Conservation (phyloP, 768 basidiomycete genomes). For the Tremella mesenterica region DNA sequence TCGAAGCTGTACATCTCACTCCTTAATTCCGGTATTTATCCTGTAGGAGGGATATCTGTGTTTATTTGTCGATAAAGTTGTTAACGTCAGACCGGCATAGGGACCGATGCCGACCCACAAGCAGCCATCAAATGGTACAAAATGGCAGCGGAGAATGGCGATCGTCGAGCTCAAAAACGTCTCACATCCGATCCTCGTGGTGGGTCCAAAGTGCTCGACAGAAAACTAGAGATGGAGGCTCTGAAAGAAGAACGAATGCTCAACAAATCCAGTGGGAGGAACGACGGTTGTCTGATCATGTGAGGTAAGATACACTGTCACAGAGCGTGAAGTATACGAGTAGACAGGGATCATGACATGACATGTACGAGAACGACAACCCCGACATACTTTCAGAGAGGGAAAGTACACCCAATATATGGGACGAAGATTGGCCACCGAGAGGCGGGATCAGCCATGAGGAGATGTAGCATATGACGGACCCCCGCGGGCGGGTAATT, state of each 20-base stretch:
- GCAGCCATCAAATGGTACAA: constrained; percentile 70
- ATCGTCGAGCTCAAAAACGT: constrained; percentile 83
- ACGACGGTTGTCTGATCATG: constrained; percentile 42
- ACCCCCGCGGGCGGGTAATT: too few species aligned
- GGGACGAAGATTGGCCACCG: too few species aligned
- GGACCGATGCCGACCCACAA: constrained; percentile 37
- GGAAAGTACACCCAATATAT: too few species aligned
- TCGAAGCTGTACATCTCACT: not conserved
- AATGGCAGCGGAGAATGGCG: constrained; percentile 79
- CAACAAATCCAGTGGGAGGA: constrained; percentile 10
- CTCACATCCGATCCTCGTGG: constrained; percentile 52
- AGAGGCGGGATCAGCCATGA: too few species aligned
- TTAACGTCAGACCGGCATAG: constrained; percentile 54
- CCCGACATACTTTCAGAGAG: too few species aligned
- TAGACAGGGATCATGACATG: too few species aligned
- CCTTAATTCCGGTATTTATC: not conserved
- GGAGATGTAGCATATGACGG: too few species aligned
- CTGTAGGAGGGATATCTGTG: not conserved
- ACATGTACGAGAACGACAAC: too few species aligned
- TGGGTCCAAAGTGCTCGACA: constrained; percentile 23
- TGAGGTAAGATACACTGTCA: too few species aligned
- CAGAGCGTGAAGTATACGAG: too few species aligned
- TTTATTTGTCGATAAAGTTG: constrained; percentile 7
- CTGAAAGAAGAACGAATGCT: constrained; percentile 27
- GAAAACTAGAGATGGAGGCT: constrained; percentile 37